phyloP scores from a whole-genome alignment of 306 rosid genomes.

The Vicia villosa region DNA sequence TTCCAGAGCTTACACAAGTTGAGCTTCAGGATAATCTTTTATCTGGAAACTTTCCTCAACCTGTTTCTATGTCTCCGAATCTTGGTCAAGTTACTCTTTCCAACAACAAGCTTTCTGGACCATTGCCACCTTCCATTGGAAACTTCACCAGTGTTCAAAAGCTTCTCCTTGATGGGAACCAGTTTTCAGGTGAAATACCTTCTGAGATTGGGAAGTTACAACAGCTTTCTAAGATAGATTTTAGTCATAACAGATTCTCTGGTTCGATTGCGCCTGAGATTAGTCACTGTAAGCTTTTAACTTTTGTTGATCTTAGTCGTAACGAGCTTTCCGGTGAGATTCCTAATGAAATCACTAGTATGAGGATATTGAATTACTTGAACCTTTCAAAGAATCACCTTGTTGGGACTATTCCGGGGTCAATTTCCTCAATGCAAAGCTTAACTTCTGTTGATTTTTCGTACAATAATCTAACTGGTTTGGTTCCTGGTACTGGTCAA shows the following conservation, averaged over 20 bases:
- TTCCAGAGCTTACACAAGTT: constrained; percentile 74
- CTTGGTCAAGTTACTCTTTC: constrained; percentile 90
- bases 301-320: constrained; percentile 84
- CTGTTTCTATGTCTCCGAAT: constrained; percentile 46
- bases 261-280: constrained; percentile 76
- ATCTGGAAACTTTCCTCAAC: constrained; percentile 68
- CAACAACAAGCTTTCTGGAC: constrained; percentile 73
- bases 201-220: constrained; percentile 77
- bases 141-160: constrained; percentile 92
- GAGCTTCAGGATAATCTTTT: constrained; percentile 83
- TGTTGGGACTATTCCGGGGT: constrained; percentile 71
- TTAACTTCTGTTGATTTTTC: constrained; percentile 94
- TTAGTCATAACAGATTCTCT: constrained; percentile 72
- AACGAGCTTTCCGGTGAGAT: constrained; percentile 76
- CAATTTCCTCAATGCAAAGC: constrained; percentile 86
- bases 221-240: constrained; percentile 84
- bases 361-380: constrained; percentile 82
- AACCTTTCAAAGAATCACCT: constrained; percentile 86
- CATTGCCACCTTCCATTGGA: constrained; percentile 77
- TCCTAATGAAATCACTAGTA: constrained; percentile 71
- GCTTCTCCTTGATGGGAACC: constrained; percentile 81
- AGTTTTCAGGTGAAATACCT: constrained; percentile 77
- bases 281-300: constrained; percentile 73
- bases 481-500: constrained; percentile 95
- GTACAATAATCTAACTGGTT: constrained; percentile 86